phyloP scores from a whole-genome alignment of 495 filamentous ascomycete species.

The Hypoxylon rickii region DNA sequence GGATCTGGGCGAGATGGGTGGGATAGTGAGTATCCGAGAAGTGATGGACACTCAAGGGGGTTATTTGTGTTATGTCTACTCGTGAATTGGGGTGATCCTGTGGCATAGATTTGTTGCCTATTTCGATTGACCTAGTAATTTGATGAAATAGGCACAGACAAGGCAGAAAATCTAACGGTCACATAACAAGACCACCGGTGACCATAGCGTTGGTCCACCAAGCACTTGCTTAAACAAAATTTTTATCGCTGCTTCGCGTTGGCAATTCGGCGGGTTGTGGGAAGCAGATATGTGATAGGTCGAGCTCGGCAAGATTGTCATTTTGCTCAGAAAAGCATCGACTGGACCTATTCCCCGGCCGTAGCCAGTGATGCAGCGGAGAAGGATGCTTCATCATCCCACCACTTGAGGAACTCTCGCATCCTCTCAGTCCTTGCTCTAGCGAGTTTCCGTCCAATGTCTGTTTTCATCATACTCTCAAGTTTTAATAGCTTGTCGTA shows the following conservation, averaged over 20 bases:
- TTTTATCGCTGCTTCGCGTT: too few relatives aligned
- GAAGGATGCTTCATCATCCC: slow-evolving; percentile 63
- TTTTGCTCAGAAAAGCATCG: too few relatives aligned
- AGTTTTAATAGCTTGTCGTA: slow-evolving; percentile 76
- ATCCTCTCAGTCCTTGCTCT: slow-evolving; percentile 66
- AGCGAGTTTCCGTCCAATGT: slow-evolving; percentile 69
- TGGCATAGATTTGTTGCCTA: background rate
- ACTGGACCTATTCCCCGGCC: background rate
- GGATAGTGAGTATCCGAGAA: slow-evolving; percentile 35
- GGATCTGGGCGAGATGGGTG: slow-evolving; percentile 26
- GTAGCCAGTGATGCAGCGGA: background rate
- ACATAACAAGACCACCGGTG: too few relatives aligned
- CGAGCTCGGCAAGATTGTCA: too few relatives aligned
- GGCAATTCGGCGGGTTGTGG: too few relatives aligned
- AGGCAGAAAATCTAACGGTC: background rate
- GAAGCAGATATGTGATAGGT: too few relatives aligned
- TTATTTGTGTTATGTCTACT: slow-evolving; percentile 45
- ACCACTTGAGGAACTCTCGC: slow-evolving; percentile 69
- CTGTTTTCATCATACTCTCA: slow-evolving; percentile 84
- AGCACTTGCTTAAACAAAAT: too few relatives aligned
- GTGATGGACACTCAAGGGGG: slow-evolving; percentile 47
- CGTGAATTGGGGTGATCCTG: background rate
- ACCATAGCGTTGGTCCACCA: too few relatives aligned
- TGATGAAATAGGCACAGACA: background rate
- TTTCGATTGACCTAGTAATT: background rate